Percentiles rank a stretch among this genome's conserved stretches.
Evolutionary conservation across 805 yeast species (phyloP).

Genomic region (Dipodascopsis tothii): DNA sequence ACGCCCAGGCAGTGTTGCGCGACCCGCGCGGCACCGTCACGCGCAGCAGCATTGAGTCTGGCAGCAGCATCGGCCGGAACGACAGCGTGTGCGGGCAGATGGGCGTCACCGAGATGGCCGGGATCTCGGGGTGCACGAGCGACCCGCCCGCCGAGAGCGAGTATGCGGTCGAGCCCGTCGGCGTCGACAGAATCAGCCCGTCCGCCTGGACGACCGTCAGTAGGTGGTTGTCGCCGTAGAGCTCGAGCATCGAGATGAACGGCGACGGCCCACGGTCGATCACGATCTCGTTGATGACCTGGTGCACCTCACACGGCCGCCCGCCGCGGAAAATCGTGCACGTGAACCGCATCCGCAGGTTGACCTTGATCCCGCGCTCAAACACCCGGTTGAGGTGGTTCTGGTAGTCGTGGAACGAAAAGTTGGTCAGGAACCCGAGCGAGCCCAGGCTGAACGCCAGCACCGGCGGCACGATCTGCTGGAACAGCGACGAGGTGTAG

Average conservation of each 20-base stretch:
- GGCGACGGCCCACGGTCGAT: constrained; percentile 94
- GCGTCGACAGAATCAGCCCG: constrained; percentile 86
- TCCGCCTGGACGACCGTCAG: constrained; percentile 90
- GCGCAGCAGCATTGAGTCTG: constrained; percentile 82
- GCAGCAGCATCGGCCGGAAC: constrained; percentile 83
- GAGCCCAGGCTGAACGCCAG: constrained; percentile 66
- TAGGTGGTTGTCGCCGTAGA: constrained; percentile 79
- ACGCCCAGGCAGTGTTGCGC: constrained; percentile 90
- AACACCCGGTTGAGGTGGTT: constrained; percentile 50
- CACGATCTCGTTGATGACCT: constrained; percentile 81
- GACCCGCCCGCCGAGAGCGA: constrained; percentile 94
- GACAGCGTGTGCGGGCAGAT: constrained; percentile 93
- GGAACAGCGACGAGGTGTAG: constrained; percentile 52
- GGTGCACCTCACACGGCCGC: constrained; percentile 35
- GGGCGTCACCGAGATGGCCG: constrained; percentile 88
- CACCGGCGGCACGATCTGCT: constrained; percentile 82
- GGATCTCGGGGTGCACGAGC: constrained; percentile 86
- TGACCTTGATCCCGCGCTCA: constrained; percentile 64
- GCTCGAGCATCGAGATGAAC: constrained; percentile 77
- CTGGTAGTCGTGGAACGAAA: constrained; percentile 57
- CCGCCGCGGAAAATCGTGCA: constrained; percentile 58
- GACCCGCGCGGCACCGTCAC: constrained; percentile 73
- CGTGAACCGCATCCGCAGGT: constrained; percentile 79
- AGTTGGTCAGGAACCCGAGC: constrained; percentile 71
- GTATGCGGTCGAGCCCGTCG: constrained; percentile 94